Conservation (phyloP, 2,329 filamentous ascomycete species). For the Diaporthe citriasiana region DNA sequence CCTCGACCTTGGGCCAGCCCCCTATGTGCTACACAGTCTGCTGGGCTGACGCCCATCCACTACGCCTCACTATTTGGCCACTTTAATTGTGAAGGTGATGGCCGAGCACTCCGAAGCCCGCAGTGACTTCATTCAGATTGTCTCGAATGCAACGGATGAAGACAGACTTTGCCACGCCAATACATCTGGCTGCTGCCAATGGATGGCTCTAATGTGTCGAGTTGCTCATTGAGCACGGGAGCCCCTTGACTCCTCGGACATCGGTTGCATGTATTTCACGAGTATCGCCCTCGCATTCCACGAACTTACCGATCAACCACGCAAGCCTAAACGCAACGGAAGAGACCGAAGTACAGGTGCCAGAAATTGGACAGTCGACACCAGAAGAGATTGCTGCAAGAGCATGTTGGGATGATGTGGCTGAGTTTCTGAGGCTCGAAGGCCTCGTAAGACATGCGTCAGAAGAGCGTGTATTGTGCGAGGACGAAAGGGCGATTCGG, state of each 20-base stretch:
- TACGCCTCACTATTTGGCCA: neutral
- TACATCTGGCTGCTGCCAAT: neutral
- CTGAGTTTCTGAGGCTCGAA: neutral
- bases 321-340: no score
- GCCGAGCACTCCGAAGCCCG: neutral
- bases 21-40: neutral
- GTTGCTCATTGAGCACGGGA: neutral
- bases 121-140: neutral
- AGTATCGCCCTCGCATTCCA: no score
- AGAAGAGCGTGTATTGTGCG: no score
- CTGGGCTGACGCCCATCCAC: neutral
- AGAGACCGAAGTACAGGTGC: no score
- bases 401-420: neutral
- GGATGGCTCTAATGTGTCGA: neutral
- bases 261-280: neutral
- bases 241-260: neutral
- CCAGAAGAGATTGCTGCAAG: neutral
- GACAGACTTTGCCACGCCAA: no score
- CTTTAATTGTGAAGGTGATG: neutral
- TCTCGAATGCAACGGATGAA: neutral
- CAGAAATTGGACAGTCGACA: neutral
- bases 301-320: no score
- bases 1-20: neutral
- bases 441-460: no score
- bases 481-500: no score